phyloP scores from a whole-genome alignment of 2,329 filamentous ascomycete species.

The Monascus ruber region DNA sequence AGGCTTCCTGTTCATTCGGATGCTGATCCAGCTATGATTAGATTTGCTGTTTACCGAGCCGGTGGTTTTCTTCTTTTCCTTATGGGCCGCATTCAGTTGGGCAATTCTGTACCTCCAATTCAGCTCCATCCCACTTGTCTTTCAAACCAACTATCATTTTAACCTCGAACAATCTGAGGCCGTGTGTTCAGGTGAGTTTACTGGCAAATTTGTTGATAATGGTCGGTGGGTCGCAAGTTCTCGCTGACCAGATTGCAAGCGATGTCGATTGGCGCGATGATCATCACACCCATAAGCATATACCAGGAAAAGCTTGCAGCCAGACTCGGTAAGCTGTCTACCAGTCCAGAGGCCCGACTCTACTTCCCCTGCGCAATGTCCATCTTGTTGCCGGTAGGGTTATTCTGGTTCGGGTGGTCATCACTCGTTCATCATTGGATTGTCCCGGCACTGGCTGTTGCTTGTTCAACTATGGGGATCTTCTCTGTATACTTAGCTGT shows the following conservation, averaged over 20 bases:
- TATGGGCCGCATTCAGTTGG: conserved; percentile 88
- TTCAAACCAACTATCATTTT: conserved; percentile 57
- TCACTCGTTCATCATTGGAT: conserved; percentile 59
- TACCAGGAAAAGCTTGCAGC: conserved; percentile 58
- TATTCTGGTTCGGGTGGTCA: conserved; percentile 73
- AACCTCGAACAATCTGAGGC: conserved; percentile 55
- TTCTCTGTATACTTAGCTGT: conserved; percentile 77
- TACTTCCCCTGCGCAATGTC: conserved; percentile 75
- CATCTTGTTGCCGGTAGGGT: conserved; percentile 61
- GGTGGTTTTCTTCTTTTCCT: conserved; percentile 61
- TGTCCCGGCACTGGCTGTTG: conserved; percentile 57
- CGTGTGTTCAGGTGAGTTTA: conserved; percentile 48
- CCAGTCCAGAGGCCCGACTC: conserved; percentile 61
- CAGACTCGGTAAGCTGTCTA: conserved; percentile 34
- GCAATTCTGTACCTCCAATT: conserved; percentile 80
- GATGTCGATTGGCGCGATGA: conserved; percentile 54
- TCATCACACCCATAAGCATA: conserved; percentile 60
- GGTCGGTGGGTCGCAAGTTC: too few relatives aligned
- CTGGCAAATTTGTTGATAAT: too few relatives aligned
- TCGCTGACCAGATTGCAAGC: conserved; percentile 24
- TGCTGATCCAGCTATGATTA: neutral
- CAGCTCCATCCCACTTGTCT: conserved; percentile 67
- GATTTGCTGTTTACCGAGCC: conserved; percentile 51
- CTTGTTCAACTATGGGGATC: conserved; percentile 71
- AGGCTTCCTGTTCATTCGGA: too few relatives aligned